phyloP scores from a whole-genome alignment of 2,329 filamentous ascomycete species.

The Trichophyton simii region DNA sequence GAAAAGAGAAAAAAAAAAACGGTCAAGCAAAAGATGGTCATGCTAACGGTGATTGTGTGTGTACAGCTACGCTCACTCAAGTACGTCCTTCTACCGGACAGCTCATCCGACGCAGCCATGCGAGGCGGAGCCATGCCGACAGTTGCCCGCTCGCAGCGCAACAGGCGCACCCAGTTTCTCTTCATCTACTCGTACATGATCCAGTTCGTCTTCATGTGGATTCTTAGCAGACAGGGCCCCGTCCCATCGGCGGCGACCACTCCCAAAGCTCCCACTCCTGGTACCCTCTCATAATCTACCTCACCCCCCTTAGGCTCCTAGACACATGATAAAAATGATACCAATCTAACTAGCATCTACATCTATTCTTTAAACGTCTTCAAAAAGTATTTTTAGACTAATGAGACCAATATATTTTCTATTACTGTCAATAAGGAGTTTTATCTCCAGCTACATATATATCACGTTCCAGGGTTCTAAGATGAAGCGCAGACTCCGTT shows the following conservation, averaged over 20 bases:
- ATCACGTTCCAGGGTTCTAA: too few species aligned
- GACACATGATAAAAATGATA: neutral
- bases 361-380: neutral
- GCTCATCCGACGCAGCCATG: conserved; percentile 50
- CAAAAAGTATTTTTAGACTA: too few species aligned
- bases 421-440: too few species aligned
- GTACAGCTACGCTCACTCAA: conserved; percentile 77
- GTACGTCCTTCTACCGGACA: conserved; percentile 88
- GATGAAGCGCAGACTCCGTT: too few species aligned
- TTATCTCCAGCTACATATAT: too few species aligned
- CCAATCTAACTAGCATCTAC: neutral
- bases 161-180: conserved; percentile 78
- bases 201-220: conserved; percentile 92
- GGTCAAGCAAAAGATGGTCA: neutral
- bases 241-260: conserved; percentile 18
- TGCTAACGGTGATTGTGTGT: neutral
- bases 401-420: too few species aligned
- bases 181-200: conserved; percentile 91
- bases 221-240: conserved; percentile 46
- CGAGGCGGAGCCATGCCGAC: conserved; percentile 50
- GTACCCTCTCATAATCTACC: neutral
- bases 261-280: neutral
- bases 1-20: neutral
- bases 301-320: neutral
- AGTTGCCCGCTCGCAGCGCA: conserved; percentile 73